A percentile compares a stretch with the other conserved stretches of the same genome.
Conservation (phyloP, 2,329 filamentous ascomycete species). For the Colletotrichum navitas region DNA sequence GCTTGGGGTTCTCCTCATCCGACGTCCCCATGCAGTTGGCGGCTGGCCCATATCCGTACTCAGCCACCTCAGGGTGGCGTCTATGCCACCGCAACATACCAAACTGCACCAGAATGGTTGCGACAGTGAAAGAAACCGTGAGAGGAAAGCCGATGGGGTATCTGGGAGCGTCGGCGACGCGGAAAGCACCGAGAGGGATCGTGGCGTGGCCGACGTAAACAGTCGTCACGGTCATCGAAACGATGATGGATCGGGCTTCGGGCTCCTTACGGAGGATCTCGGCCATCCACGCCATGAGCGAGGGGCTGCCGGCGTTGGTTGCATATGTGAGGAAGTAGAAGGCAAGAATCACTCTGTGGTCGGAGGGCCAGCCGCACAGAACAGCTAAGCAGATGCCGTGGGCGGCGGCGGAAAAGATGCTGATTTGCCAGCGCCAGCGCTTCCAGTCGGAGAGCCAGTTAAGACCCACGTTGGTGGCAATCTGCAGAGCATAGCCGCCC, state of each 20-base stretch:
- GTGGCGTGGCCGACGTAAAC: conserved; percentile 56
- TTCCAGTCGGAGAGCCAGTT: conserved; percentile 55
- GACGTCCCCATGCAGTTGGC: background rate
- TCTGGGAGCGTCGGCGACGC: conserved; percentile 51
- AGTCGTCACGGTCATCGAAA: conserved; percentile 54
- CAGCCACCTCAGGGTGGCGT: conserved; percentile 44
- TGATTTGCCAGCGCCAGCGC: conserved; percentile 56
- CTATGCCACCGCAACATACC: conserved; percentile 50
- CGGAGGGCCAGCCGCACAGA: conserved; percentile 51
- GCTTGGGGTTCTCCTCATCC: conserved; percentile 30
- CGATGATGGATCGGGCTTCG: conserved; percentile 53
- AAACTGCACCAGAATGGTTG: conserved; percentile 50
- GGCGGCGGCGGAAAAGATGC: conserved; percentile 47
- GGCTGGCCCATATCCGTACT: conserved; percentile 38
- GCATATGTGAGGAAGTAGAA: conserved; percentile 55
- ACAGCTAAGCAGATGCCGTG: conserved; percentile 51
- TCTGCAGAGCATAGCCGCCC: conserved; percentile 51
- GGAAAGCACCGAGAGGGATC: conserved; percentile 53
- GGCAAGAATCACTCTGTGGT: conserved; percentile 49
- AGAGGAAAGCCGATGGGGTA: conserved; percentile 55
- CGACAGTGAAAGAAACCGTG: conserved; percentile 50
- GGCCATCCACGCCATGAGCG: conserved; percentile 54
- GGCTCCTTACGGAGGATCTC: conserved; percentile 52
- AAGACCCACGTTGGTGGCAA: conserved; percentile 51
- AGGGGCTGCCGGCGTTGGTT: conserved; percentile 51